Percentiles rank a stretch among this genome's conserved stretches.
Conservation (phyloP, 2,329 filamentous ascomycete species). For the Macrophomina phaseolina region DNA sequence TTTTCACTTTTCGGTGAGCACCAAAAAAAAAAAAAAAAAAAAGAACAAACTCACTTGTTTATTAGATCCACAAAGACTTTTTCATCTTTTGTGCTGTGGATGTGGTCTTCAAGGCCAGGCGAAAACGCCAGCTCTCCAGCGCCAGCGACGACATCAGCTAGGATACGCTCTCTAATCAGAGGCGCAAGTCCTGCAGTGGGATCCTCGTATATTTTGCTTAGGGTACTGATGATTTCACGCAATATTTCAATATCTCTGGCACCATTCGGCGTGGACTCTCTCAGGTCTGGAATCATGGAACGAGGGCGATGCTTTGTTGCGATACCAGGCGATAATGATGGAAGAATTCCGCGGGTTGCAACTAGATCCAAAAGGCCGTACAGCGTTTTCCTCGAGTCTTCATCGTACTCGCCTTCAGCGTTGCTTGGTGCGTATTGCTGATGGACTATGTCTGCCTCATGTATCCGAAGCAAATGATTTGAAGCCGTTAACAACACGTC, state of each 20-base stretch:
- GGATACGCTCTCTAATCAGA: conserved; percentile 41
- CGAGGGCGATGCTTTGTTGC: conserved; percentile 41
- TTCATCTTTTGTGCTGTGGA: conserved; percentile 29
- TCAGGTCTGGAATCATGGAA: conserved; percentile 37
- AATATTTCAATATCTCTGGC: conserved; percentile 3
- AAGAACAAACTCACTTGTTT: conserved; percentile 21
- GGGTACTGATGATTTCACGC: conserved; percentile 6
- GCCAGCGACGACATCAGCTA: conserved; percentile 44
- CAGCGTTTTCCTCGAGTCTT: conserved; percentile 43
- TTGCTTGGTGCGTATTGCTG: conserved; percentile 29
- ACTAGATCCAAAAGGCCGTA: conserved; percentile 47
- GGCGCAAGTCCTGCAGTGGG: conserved; percentile 39
- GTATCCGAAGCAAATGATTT: conserved; percentile 41
- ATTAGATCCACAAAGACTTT: conserved; percentile 32
- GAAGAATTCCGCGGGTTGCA: conserved; percentile 41
- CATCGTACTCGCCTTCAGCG: conserved; percentile 44
- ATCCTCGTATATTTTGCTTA: conserved; percentile 7
- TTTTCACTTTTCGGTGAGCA: too few species aligned
- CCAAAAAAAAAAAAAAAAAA: too few species aligned
- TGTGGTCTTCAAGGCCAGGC: conserved; percentile 31
- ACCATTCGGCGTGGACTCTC: not conserved
- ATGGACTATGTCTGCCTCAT: conserved; percentile 38
- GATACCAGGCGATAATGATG: conserved; percentile 41
- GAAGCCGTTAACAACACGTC: conserved; percentile 33
- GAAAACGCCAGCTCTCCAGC: conserved; percentile 43